These are phyloP conservation scores for Adansonia rubrostipa DNA, from an alignment of 441 rosid species.

Conservation along the genomic window DNA sequence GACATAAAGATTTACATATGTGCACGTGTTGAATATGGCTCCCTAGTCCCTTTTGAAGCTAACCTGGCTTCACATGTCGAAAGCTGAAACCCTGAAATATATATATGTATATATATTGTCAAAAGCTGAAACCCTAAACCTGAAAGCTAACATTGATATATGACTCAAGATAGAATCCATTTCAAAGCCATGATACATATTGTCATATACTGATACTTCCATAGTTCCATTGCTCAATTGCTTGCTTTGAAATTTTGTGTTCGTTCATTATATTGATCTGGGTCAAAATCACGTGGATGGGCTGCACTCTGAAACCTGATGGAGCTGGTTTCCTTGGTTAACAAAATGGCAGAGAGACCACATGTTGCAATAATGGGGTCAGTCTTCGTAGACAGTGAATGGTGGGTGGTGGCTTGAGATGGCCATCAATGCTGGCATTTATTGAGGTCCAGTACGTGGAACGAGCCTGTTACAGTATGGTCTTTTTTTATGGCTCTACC, in stretches of 20 bases:
- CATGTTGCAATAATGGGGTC: constrained; percentile 34
- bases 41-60: constrained; percentile 16
- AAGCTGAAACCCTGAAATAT: constrained; percentile 5
- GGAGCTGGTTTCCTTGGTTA: constrained; percentile 19
- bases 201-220: constrained; percentile 2
- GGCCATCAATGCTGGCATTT: constrained; percentile 27
- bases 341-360: constrained; percentile 34
- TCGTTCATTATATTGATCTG: background rate
- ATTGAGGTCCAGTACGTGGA: constrained; percentile 26
- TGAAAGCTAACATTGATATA: background rate
- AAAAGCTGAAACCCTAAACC: constrained; percentile 8
- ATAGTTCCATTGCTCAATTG: constrained; percentile 13
- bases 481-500: constrained; percentile 21
- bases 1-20: background rate
- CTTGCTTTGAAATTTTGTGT: constrained; percentile 5
- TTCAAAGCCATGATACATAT: background rate
- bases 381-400: constrained; percentile 13
- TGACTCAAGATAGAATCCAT: constrained; percentile 17
- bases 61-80: constrained; percentile 15
- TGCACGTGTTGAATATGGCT: constrained; percentile 13
- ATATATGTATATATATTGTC: background rate
- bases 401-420: constrained; percentile 26
- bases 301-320: background rate
- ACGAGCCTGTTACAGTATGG: constrained; percentile 3
- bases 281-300: background rate